Conservation (phyloP, 2,329 filamentous ascomycete species). For the Ramichloridium luteum region DNA sequence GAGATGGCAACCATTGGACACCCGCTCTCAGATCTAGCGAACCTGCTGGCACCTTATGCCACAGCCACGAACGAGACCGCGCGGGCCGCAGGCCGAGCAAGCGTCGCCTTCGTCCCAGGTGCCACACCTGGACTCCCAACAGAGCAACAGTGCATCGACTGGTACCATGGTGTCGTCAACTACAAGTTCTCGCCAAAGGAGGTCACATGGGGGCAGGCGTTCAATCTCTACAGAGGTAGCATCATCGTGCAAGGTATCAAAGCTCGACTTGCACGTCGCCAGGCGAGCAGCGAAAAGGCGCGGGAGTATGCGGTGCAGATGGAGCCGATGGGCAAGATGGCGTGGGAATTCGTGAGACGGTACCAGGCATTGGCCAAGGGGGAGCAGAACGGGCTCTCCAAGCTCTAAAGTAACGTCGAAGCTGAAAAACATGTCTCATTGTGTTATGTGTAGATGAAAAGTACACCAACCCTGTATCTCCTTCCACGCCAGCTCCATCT, state of each 20-base stretch:
- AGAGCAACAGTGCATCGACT: slow-evolving; percentile 45
- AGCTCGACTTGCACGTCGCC: slow-evolving; percentile 67
- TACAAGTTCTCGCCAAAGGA: slow-evolving; percentile 53
- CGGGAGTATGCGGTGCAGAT: slow-evolving; percentile 57
- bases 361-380: too few species aligned
- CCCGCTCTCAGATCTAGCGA: slow-evolving; percentile 79
- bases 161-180: slow-evolving; percentile 57
- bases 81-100: slow-evolving; percentile 28
- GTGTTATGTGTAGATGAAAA: too few species aligned
- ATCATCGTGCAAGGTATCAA: slow-evolving; percentile 82
- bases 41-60: slow-evolving; percentile 39
- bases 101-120: slow-evolving; percentile 47
- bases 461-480: too few species aligned
- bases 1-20: slow-evolving; percentile 98
- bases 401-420: too few species aligned
- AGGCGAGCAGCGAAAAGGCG: slow-evolving; percentile 81
- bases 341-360: slow-evolving; percentile 62
- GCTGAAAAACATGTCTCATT: too few species aligned
- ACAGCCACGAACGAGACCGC: slow-evolving; percentile 11
- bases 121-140: slow-evolving; percentile 54
- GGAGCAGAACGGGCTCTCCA: too few species aligned
- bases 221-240: slow-evolving; percentile 46
- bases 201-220: slow-evolving; percentile 52
- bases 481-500: too few species aligned
- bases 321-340: slow-evolving; percentile 60